Conservation (phyloP, 2,329 filamentous ascomycete species). For the Gnomoniopsis sp. region DNA sequence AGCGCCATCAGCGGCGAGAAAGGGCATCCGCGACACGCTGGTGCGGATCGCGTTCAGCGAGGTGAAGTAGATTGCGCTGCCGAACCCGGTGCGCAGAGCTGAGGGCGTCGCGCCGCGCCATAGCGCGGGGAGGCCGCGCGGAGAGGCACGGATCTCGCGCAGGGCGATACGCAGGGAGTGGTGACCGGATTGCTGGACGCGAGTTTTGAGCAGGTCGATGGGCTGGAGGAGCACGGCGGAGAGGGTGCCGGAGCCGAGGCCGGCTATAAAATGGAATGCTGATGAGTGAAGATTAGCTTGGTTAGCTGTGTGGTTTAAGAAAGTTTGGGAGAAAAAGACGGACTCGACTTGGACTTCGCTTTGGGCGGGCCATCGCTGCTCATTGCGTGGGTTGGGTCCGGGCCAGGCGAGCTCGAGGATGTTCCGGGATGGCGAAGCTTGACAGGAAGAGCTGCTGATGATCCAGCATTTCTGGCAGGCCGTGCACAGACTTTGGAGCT, state of each 20-base stretch:
- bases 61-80: conserved; percentile 91
- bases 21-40: conserved; percentile 46
- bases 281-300: conserved; percentile 6
- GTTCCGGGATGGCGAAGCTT: conserved; percentile 1
- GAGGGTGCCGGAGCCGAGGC: conserved; percentile 80
- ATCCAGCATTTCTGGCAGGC: conserved; percentile 14
- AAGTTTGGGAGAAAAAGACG: conserved; percentile 7
- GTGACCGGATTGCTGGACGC: conserved; percentile 81
- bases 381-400: conserved; percentile 25
- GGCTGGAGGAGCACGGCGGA: conserved; percentile 91
- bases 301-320: not conserved
- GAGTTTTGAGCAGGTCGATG: conserved; percentile 92
- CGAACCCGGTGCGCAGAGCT: conserved; percentile 88
- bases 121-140: conserved; percentile 63
- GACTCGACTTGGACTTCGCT: conserved; percentile 32
- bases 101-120: conserved; percentile 94
- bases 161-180: conserved; percentile 67
- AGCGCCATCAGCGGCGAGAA: conserved; percentile 29
- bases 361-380: conserved; percentile 30
- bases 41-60: conserved; percentile 81
- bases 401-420: conserved; percentile 4
- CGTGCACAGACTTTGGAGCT: not conserved
- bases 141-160: conserved; percentile 64
- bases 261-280: conserved; percentile 86
- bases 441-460: not conserved